Base-by-base conservation (phyloP, 1,284 basidiomycete genomes). In the Cryptococcus sp. region DNA sequence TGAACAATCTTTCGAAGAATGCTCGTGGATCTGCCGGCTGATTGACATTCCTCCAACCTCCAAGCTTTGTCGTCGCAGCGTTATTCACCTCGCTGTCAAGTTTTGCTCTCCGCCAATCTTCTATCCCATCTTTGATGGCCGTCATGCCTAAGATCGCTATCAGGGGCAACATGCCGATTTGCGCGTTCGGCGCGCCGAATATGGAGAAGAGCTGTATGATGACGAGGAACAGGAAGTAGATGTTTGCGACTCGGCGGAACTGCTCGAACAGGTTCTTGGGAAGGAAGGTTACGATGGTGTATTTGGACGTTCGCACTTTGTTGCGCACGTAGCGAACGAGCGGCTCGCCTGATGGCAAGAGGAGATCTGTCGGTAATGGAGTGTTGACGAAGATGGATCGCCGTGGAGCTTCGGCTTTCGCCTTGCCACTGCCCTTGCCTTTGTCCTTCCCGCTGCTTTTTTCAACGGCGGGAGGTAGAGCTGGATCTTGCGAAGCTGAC, bases 221-320 rank as follows among this genome's bases (percentile, higher is more conserved):
- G 67, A 94, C 89, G 15, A 93, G 82, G 1, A 83, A 84, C 42
- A 97, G 80, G 80, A 97, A 97, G 80, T 94, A 98, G 52, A 97
- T 80, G 78, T 98, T 97, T 62, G 94, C 93, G 50, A 94, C 86
- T 38, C 91, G 84, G 67, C 88, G 83, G 73, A 96, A 95, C 73
- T 96, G 93, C 78, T 94, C 91, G 63, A 87, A 89, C 63, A 95
- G 79, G 74, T 95, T 95, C 83, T 91, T 93, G n/a, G 94, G 94
- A 48, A 97, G 71, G 76, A 97, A 98, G 3, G 93, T 91, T 64
- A 95, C 55, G 59, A 92, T 75, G 35, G 93, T 96, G 79, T 97
- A 98, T 79, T 96, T 95, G 66, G 88, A 90, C 47, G 94, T 97
- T 70, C 90, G 84, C 60, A 98, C 93, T 84, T 97, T 98, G 79